Conservation (phyloP, 305 asterid genomes). For the Fraxinus albicans region DNA sequence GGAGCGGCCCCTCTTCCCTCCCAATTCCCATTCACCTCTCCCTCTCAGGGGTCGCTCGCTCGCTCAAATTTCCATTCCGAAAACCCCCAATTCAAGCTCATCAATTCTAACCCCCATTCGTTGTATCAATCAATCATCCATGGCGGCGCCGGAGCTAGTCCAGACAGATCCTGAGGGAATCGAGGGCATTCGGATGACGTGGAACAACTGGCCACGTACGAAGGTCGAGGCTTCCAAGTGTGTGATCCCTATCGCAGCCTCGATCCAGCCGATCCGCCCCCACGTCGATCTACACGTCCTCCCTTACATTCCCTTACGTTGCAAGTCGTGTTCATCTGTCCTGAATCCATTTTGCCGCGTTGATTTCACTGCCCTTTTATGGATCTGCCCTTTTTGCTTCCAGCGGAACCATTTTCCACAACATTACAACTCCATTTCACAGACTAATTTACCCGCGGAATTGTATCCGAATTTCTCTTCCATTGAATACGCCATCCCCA, state of each 20-base stretch:
- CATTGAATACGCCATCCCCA: conserved; percentile 53
- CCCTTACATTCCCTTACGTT: conserved; percentile 71
- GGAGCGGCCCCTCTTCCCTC: conserved; percentile 11
- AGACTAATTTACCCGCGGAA: conserved; percentile 82
- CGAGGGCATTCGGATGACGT: conserved; percentile 94
- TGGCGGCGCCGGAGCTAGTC: conserved; percentile 84
- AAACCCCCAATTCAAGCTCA: neutral
- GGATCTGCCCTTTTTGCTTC: conserved; percentile 98
- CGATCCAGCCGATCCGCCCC: conserved; percentile 88
- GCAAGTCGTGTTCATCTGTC: conserved; percentile 77
- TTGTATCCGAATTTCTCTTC: conserved; percentile 83
- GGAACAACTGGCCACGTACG: conserved; percentile 87
- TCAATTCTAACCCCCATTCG: neutral
- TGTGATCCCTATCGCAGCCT: conserved; percentile 94
- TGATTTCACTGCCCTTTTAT: conserved; percentile 76
- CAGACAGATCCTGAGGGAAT: conserved; percentile 88
- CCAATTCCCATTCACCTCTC: neutral
- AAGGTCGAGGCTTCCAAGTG: conserved; percentile 95
- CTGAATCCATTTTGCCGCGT: conserved; percentile 82
- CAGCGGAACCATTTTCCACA: conserved; percentile 88
- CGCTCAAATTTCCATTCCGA: neutral
- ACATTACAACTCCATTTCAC: conserved; percentile 62
- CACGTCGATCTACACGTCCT: conserved; percentile 69
- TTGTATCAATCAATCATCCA: neutral
- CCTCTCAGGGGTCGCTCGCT: neutral